Percentiles rank a stretch among this genome's conserved stretches.
phyloP scores from a whole-genome alignment of 176 grass and related monocot species.

The Tillandsia fasciculata region DNA sequence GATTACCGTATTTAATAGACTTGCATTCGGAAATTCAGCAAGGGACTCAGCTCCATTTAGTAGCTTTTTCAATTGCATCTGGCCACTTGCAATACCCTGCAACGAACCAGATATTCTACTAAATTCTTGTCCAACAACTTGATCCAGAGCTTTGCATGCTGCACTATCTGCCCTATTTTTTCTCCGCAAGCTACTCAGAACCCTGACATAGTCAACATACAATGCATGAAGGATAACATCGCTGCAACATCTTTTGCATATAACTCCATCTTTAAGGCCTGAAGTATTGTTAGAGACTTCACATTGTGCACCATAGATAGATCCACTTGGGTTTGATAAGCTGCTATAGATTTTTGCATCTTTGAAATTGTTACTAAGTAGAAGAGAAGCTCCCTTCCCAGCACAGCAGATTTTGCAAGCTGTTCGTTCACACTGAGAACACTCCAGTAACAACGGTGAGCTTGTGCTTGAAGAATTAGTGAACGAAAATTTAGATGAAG shows the following conservation, averaged over 20 bases:
- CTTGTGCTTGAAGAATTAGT: constrained; percentile 26
- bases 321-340: constrained; percentile 22
- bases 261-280: constrained; percentile 50
- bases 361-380: constrained; percentile 63
- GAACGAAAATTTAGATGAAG: constrained; percentile 32
- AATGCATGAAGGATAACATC: constrained; percentile 61
- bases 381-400: constrained; percentile 85
- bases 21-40: constrained; percentile 90
- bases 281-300: constrained; percentile 47
- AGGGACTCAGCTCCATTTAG: constrained; percentile 87
- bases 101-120: constrained; percentile 26
- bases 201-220: constrained; percentile 90
- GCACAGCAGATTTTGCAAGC: constrained; percentile 88
- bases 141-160: constrained; percentile 46
- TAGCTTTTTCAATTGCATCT: constrained; percentile 58
- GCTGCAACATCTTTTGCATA: constrained; percentile 85
- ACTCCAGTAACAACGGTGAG: constrained; percentile 37
- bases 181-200: constrained; percentile 61
- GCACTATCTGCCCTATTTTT: constrained; percentile 49
- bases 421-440: constrained; percentile 65
- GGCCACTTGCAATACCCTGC: constrained; percentile 43
- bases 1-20: constrained; percentile 74
- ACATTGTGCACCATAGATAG: constrained; percentile 32
- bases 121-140: constrained; percentile 46
- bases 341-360: constrained; percentile 75